These are phyloP conservation scores for Pythium insidiosum DNA, from an alignment of 352 stramenopile genomes.

Conservation along the genomic window DNA sequence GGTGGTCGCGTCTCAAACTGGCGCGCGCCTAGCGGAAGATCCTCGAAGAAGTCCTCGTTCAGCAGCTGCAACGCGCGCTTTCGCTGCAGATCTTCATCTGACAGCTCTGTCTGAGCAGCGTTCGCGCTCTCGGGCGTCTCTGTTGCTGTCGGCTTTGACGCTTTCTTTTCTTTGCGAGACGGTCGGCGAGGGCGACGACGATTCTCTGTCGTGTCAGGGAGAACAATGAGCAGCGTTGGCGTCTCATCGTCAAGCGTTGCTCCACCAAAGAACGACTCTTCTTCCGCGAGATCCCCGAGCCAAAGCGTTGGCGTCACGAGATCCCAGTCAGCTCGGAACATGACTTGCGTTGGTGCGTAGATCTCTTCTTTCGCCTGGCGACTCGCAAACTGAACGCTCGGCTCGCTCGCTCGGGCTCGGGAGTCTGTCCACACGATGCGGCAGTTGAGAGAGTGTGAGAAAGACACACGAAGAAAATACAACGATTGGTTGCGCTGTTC, in stretches of 20 bases:
- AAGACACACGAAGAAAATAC: no score
- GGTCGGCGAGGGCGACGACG: conserved; percentile 1
- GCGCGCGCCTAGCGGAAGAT: conserved; percentile 33
- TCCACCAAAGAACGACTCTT: conserved; percentile 40
- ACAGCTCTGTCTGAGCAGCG: neutral
- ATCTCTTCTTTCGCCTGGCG: no score
- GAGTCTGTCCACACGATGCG: no score
- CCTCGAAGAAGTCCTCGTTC: conserved; percentile 39
- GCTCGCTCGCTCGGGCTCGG: no score
- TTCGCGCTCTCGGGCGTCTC: neutral
- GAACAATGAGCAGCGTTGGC: conserved; percentile 14
- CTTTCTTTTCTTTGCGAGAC: neutral
- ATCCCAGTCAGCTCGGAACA: conserved; percentile 50
- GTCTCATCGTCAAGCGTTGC: conserved; percentile 4
- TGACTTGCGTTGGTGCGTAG: no score
- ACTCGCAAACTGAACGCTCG: no score
- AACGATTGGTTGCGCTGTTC: no score
- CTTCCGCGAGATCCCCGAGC: conserved; percentile 32
- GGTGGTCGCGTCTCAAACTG: conserved; percentile 40
- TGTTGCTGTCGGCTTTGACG: neutral
- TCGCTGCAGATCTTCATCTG: neutral
- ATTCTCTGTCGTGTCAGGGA: conserved; percentile 7
- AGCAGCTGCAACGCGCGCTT: conserved; percentile 5
- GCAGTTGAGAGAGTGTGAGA: no score
- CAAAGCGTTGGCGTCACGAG: conserved; percentile 37